Conservation (phyloP, 1,139 yeast genomes). For the Sugiyamaella neomexicana region DNA sequence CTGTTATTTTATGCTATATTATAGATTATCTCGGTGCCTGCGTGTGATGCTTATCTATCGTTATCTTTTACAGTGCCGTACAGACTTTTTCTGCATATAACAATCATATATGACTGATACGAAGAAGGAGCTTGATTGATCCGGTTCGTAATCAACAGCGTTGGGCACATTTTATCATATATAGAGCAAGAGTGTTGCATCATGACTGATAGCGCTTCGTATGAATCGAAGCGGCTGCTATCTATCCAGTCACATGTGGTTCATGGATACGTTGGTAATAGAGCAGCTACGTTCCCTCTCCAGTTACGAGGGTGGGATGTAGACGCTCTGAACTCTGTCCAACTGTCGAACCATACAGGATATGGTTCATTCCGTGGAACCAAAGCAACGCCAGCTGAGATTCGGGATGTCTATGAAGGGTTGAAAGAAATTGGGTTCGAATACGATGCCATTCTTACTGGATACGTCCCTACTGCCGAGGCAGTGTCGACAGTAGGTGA, state of each 20-base stretch:
- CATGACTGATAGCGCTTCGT: background rate
- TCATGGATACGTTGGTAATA: constrained; percentile 84
- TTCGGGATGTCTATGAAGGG: constrained; percentile 50
- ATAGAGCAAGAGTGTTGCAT: too few relatives aligned
- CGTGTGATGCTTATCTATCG: background rate
- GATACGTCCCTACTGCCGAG: constrained; percentile 65
- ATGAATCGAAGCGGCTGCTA: constrained; percentile 38
- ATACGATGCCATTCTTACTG: constrained; percentile 67
- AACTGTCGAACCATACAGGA: constrained; percentile 79
- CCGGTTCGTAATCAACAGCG: too few relatives aligned
- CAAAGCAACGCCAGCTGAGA: constrained; percentile 45
- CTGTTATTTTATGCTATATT: too few relatives aligned
- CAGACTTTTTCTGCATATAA: background rate
- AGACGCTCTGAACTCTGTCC: constrained; percentile 75
- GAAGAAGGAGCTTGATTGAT: background rate
- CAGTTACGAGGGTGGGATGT: constrained; percentile 84
- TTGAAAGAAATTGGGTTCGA: constrained; percentile 46
- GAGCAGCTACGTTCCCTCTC: constrained; percentile 77
- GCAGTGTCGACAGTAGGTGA: constrained; percentile 52
- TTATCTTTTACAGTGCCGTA: background rate
- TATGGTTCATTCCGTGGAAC: constrained; percentile 59
- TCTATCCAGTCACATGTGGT: constrained; percentile 80
- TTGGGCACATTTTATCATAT: too few relatives aligned
- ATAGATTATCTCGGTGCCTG: too few relatives aligned
- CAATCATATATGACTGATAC: background rate